These are phyloP conservation scores for Tanozyma kutaoensis DNA, from an alignment of 805 yeast species.

Conservation along the genomic window DNA sequence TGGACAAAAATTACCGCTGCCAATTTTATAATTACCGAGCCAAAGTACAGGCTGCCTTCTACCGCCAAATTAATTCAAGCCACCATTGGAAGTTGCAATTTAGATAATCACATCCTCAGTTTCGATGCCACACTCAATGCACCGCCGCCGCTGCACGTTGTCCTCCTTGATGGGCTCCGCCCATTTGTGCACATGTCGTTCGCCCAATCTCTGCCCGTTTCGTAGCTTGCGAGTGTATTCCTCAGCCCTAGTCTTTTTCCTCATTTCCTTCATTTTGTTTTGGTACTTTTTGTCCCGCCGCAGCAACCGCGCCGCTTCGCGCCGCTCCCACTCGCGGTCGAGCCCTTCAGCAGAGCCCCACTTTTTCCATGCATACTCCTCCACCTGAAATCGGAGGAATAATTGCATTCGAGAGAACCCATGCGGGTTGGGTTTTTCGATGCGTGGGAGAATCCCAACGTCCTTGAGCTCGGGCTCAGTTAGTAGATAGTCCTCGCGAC, in stretches of 20 bases:
- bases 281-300: conserved; percentile 72
- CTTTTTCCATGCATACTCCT: conserved; percentile 80
- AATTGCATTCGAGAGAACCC: conserved; percentile 90
- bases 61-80: too few species aligned
- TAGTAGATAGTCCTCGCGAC: conserved; percentile 79
- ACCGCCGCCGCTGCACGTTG: conserved; percentile 37
- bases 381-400: conserved; percentile 83
- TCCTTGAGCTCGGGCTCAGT: conserved; percentile 92
- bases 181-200: conserved; percentile 67
- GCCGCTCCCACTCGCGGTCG: conserved; percentile 83
- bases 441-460: conserved; percentile 46
- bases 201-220: conserved; percentile 39
- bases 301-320: conserved; percentile 60
- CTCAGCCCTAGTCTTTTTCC: conserved; percentile 86
- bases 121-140: conserved; percentile 74
- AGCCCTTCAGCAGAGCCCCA: conserved; percentile 89
- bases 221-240: conserved; percentile 63
- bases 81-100: too few species aligned
- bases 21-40: too few species aligned
- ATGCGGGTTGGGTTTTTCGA: conserved; percentile 92
- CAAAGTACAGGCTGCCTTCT: too few species aligned
- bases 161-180: conserved; percentile 36
- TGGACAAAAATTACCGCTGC: too few species aligned
- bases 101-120: conserved; percentile 57
- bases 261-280: conserved; percentile 71